Evolutionary conservation across 805 yeast species (phyloP).

Genomic region (Pichia insulana): DNA sequence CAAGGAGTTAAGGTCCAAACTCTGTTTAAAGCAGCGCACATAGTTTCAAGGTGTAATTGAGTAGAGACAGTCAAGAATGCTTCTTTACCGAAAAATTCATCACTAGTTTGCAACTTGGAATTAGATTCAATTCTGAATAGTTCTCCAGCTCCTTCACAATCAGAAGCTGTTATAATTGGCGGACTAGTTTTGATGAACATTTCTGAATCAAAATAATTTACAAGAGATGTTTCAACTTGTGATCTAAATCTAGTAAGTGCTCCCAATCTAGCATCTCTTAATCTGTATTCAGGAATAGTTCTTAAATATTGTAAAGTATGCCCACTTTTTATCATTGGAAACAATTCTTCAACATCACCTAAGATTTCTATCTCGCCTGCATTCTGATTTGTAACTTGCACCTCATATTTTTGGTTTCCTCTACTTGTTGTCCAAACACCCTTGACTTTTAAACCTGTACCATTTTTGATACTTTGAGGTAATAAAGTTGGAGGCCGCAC

Average conservation of each 20-base stretch:
- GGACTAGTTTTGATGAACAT: conserved; percentile 71
- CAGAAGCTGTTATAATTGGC: conserved; percentile 80
- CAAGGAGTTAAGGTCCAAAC: conserved; percentile 91
- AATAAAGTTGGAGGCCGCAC: conserved; percentile 31
- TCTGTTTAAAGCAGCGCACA: conserved; percentile 62
- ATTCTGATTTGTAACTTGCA: conserved; percentile 31
- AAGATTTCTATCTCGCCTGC: conserved; percentile 32
- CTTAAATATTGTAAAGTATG: conserved; percentile 63
- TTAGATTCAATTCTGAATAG: conserved; percentile 49
- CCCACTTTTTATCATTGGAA: conserved; percentile 78
- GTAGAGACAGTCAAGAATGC: conserved; percentile 83
- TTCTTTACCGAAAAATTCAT: conserved; percentile 51
- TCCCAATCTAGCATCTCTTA: conserved; percentile 58
- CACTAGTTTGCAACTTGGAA: conserved; percentile 16
- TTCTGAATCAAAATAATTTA: conserved; percentile 42
- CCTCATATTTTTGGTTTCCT: conserved; percentile 47
- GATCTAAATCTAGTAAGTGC: conserved; percentile 70
- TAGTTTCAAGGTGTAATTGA: conserved; percentile 81
- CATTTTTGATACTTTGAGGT: conserved; percentile 28
- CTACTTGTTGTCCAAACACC: conserved; percentile 35
- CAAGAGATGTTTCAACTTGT: conserved; percentile 43
- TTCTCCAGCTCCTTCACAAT: conserved; percentile 98
- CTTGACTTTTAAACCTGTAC: conserved; percentile 26
- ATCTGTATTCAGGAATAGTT: conserved; percentile 66
- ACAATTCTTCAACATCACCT: conserved; percentile 55